Base-by-base conservation (phyloP, 208 protist genomes). In the Wallacemonas rigidus region DNA sequence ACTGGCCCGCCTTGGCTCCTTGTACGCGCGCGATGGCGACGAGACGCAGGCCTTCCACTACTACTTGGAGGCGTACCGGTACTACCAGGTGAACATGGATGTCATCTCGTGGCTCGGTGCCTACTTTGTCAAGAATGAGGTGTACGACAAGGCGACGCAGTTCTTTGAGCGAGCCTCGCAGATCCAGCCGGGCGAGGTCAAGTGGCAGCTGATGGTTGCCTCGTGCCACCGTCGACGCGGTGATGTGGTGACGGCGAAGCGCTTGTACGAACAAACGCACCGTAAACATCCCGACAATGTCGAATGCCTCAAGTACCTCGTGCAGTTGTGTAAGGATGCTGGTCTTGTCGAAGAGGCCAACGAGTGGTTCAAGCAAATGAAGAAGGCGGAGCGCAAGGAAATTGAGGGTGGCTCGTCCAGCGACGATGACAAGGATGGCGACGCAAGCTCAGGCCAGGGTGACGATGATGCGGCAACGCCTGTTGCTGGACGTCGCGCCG, bases 101-200 rank as follows among this genome's bases (percentile, higher is more conserved):
- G 98, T 99, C 54, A 98, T 99, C 68, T 94, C 93, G 12, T 99
- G 98, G 98, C 85, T 99, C 1, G 98, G 98, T 26, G 90, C 95
- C 12, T 98, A 99, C 88, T 98, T 98, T 80, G 93, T 98, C 38
- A 98, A 99, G 84, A 95, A 93, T 69, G 92, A 99, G 76, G 83
- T 98, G 35, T 99, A 99, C 81, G 98, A 99, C 74, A 98, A 98
- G 85, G 98, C 98, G 4, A 93, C 98, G 36, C 80, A 94, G 81
- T 99, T 98, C 83, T 99, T 99, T 81, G 89, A 99, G 72, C 87
- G 97, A 41, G 97, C 98, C 48, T 87, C 97, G 38, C 89, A 98
- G 76, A 98, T 99, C 51, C 90, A 98, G 79, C 98, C 98, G 15
- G 80, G 91, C 56, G 94, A 99, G 79, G 93, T 98, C 68, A 98